Base-by-base conservation (phyloP, 1,284 basidiomycete genomes). In the Ustilago loliicola region DNA sequence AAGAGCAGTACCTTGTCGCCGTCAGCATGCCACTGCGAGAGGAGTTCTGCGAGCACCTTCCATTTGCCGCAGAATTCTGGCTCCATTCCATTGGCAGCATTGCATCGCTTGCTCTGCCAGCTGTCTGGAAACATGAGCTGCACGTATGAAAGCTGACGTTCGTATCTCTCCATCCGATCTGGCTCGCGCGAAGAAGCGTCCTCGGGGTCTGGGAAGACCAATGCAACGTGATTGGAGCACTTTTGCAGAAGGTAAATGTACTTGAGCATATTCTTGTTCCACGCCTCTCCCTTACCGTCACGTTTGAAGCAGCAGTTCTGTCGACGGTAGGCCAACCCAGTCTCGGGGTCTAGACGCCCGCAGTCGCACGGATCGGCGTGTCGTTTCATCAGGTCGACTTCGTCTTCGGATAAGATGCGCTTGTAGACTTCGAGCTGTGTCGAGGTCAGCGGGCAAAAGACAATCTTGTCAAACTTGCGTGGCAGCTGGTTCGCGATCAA, bases 401-500 rank as follows among this genome's bases (percentile, higher is more conserved):
- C 88, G 1, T 89, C 87, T 78, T 89, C 90, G 11, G 87, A 86
- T 23, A 95, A 87, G 23, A 95, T 89, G 2, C 89, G 89, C 76
- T 90, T 92, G 87, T 96, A 95, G 0, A 91, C 92, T 13, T 86
- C 82, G 23, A 91, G 89, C 85, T 95, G 94, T 40, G 87, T 89
- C 0, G 87, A 68, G 0, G 92, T 92, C 53, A 96, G 87, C 19
- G 93, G 93, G 83, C 94, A 96, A 82, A 95, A 94, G 7, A 95
- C 93, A n/a, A 95, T 92, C 81, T 93, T 89, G 80, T 96, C 94
- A 0, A 89, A 90, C 88, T 96, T 96, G 74, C 88, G 88, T 0
- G 94, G 94, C 15, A 96, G 89, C 91, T 94, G 92, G 58, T 91
- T 86, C 67, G 90, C 90, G 58, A 95, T 94, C 45, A 95, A 91